These are phyloP conservation scores for Phytophthora nicotianae DNA, from an alignment of 352 stramenopile species.

Conservation along the genomic window DNA sequence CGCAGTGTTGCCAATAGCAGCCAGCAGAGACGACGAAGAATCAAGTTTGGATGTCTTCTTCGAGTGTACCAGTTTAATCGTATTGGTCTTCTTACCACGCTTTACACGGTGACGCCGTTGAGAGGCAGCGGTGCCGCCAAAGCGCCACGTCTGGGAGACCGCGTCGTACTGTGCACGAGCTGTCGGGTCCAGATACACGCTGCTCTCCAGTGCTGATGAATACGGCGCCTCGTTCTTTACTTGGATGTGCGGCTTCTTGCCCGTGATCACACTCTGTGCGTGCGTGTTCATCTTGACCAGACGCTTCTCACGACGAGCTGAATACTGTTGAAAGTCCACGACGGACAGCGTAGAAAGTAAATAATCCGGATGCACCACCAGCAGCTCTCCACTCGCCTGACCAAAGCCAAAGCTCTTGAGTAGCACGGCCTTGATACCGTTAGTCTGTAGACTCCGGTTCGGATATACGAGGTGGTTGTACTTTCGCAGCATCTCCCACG, in stretches of 20 bases:
- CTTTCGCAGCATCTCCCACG: slow-evolving; percentile 64
- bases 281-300: slow-evolving; percentile 79
- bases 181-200: slow-evolving; percentile 84
- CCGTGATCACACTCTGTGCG: slow-evolving; percentile 72
- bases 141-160: slow-evolving; percentile 72
- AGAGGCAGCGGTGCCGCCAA: slow-evolving; percentile 36
- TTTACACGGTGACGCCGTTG: slow-evolving; percentile 24
- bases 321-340: slow-evolving; percentile 66
- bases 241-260: slow-evolving; percentile 77
- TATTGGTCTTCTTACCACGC: slow-evolving; percentile 51
- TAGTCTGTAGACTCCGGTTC: slow-evolving; percentile 80
- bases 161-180: slow-evolving; percentile 80
- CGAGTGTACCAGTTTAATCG: slow-evolving; percentile 18
- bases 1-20: slow-evolving; percentile 61
- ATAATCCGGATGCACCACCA: slow-evolving; percentile 68
- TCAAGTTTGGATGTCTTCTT: slow-evolving; percentile 26
- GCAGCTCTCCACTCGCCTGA: slow-evolving; percentile 72
- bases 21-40: slow-evolving; percentile 56
- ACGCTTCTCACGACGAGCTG: slow-evolving; percentile 59
- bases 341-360: slow-evolving; percentile 22
- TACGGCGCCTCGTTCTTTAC: slow-evolving; percentile 87
- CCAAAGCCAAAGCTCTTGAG: slow-evolving; percentile 90
- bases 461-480: slow-evolving; percentile 84
- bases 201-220: slow-evolving; percentile 79
- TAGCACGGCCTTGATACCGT: slow-evolving; percentile 77